Evolutionary conservation across 2,329 filamentous ascomycete genomes (phyloP), one percentile per base, ranked within the genome.

Genomic region (Verticillium alfalfae): DNA sequence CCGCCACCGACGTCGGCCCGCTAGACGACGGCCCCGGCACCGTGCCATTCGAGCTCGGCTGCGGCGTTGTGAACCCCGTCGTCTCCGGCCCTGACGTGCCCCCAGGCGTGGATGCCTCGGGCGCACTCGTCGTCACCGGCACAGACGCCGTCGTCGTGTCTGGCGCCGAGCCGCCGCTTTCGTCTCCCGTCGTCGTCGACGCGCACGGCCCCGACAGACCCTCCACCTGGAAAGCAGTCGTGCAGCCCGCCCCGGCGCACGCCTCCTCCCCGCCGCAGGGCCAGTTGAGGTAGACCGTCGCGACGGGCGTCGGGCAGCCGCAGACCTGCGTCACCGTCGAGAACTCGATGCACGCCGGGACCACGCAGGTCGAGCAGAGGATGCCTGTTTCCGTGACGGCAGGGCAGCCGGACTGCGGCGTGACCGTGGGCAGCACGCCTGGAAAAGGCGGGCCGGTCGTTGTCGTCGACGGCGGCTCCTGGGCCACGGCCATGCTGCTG

Each of bases 291-390:
- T 67, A 68, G 1, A 70, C 66, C 1, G 74, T 76, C 10, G 70
- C 65, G 38, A 71, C 65, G 1, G 61, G 68, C 6, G 63, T 57
- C 1, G 72, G 72, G 56, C 75, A 77, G 34, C 71, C 72, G 61
- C 72, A 73, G 3, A 67, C 66, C 10, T 70, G 71, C 22, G 67
- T 72, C 18, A 76, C 59, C 5, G 73, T 76, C 34, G 66, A 64
- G 22, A 72, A 34, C 2, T 36, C 63, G 41, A 76, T 60, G 57
- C 75, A 77, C 60, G 68, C 57, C 12, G 70, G 71, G 26, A 69
- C 63, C 1, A 69, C 56, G 62, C 75, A 77, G 1, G 72, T 75
- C 13, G 70, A 69, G 67, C 75, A 77, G n/a, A 69, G 61, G 9
- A 70, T 68, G 3, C 63, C 52, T 7, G 70, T 72, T 8, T 67